Evolutionary conservation across 805 yeast species (phyloP).

Genomic region (Saturnispora silvae): DNA sequence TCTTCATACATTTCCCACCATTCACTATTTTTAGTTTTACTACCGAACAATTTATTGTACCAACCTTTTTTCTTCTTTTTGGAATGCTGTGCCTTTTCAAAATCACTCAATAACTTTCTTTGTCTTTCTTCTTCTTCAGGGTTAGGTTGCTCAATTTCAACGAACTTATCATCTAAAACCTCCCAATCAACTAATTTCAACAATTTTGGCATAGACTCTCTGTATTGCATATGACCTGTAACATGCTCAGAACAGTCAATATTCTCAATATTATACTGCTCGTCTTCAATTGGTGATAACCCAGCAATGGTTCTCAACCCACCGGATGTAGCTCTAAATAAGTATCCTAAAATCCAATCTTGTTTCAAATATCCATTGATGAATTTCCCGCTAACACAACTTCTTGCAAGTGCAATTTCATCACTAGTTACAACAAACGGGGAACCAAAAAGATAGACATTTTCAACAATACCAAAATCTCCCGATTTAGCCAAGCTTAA

Average conservation of each 20-base stretch:
- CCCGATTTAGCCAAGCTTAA: conserved; percentile 77
- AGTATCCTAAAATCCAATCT: conserved; percentile 93
- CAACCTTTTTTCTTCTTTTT: conserved; percentile 31
- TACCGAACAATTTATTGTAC: conserved; percentile 33
- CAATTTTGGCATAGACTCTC: conserved; percentile 84
- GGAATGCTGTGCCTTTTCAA: conserved; percentile 38
- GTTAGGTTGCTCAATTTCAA: conserved; percentile 93
- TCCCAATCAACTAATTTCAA: conserved; percentile 63
- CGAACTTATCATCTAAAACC: conserved; percentile 80
- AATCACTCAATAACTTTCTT: conserved; percentile 69
- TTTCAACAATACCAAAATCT: conserved; percentile 80
- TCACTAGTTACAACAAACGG: conserved; percentile 76
- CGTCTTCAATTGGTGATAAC: conserved; percentile 58
- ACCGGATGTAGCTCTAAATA: conserved; percentile 92
- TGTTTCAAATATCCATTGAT: conserved; percentile 84
- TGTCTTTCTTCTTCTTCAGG: conserved; percentile 79
- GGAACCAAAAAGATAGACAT: conserved; percentile 78
- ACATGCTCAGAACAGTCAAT: conserved; percentile 79
- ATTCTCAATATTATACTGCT: conserved; percentile 47
- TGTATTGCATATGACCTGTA: conserved; percentile 96
- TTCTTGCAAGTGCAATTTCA: conserved; percentile 65
- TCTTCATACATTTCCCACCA: conserved; percentile 50
- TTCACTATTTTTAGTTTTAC: conserved; percentile 30
- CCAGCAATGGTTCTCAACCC: conserved; percentile 91
- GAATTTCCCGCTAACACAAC: conserved; percentile 82